These are phyloP conservation scores for Zychaea mexicana DNA, from an alignment of 371 early-diverging fungal species.

Conservation along the genomic window DNA sequence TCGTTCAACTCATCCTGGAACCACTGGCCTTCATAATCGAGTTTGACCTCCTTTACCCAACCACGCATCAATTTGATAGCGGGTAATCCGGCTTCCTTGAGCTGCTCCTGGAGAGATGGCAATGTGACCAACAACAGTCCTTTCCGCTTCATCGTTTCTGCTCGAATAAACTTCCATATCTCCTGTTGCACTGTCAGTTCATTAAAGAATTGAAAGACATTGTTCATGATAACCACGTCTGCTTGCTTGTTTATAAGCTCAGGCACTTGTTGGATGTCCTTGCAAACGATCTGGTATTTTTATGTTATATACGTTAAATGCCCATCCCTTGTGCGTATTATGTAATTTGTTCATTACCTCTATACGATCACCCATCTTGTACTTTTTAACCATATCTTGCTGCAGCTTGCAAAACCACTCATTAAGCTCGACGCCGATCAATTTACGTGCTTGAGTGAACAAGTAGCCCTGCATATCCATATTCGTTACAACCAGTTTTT, in stretches of 20 bases:
- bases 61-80: constrained; percentile 41
- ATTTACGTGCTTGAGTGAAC: constrained; percentile 55
- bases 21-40: constrained; percentile 48
- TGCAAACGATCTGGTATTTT: constrained; percentile 40
- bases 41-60: constrained; percentile 52
- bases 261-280: constrained; percentile 52
- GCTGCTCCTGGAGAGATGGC: constrained; percentile 64
- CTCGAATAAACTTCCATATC: constrained; percentile 61
- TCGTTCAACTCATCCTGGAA: constrained; percentile 41
- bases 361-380: constrained; percentile 58
- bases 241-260: constrained; percentile 46
- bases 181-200: constrained; percentile 53
- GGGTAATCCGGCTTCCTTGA: constrained; percentile 55
- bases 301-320: background rate
- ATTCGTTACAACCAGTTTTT: background rate
- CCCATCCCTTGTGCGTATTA: background rate
- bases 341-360: constrained; percentile 34
- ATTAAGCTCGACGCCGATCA: constrained; percentile 68
- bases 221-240: constrained; percentile 64
- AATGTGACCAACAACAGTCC: constrained; percentile 57
- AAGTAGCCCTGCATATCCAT: constrained; percentile 46
- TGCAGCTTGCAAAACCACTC: constrained; percentile 64
- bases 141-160: constrained; percentile 47
- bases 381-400: constrained; percentile 55
- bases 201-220: constrained; percentile 68